Percentiles rank a stretch among this genome's conserved stretches.
phyloP scores from a whole-genome alignment of 2,329 filamentous ascomycete species.

The Colletotrichum chrysophilum region DNA sequence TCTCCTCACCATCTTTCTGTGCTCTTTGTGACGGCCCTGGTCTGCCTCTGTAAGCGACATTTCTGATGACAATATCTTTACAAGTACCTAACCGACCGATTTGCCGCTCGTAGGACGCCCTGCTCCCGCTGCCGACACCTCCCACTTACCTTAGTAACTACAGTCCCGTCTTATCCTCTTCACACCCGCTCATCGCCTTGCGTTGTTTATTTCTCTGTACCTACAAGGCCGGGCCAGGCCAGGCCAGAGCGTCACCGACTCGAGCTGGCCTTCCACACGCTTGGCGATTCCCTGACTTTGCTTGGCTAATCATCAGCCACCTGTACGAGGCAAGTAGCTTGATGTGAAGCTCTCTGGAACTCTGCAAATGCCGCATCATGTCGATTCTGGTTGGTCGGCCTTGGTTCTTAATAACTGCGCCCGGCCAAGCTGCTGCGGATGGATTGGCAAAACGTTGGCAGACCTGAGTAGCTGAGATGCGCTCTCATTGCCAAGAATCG shows the following conservation, averaged over 20 bases:
- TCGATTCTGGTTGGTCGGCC: neutral
- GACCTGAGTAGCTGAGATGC: neutral
- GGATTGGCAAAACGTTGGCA: slow-evolving; percentile 15
- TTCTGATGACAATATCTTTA: neutral
- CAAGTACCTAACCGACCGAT: neutral
- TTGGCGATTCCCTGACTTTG: neutral
- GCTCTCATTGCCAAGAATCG: neutral
- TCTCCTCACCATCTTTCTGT: neutral
- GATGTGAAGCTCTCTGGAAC: neutral
- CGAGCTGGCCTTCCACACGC: neutral
- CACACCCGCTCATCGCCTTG: neutral
- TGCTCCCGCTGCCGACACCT: neutral
- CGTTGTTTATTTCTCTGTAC: neutral
- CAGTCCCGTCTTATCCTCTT: neutral
- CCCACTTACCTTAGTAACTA: neutral
- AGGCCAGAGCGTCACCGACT: neutral
- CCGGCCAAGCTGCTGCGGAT: slow-evolving; percentile 17
- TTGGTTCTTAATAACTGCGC: neutral
- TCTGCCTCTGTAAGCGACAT: neutral
- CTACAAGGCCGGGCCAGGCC: neutral
- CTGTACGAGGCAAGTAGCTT: neutral
- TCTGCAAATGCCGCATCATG: neutral
- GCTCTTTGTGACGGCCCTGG: neutral
- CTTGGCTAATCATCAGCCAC: neutral
- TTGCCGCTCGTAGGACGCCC: neutral